phyloP scores from a whole-genome alignment of 176 grass and related monocot species.

The Thalia dealbata region DNA sequence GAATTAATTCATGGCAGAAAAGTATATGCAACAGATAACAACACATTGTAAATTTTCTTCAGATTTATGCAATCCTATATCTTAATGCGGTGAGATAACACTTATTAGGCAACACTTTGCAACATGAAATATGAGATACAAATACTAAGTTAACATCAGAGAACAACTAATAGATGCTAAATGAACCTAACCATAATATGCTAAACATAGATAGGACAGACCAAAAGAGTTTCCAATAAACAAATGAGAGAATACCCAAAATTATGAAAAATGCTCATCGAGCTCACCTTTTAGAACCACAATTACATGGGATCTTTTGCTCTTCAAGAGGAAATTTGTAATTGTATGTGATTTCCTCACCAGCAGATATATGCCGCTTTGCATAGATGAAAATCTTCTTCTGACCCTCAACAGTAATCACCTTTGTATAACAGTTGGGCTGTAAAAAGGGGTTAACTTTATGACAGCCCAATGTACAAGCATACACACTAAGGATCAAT shows the following conservation, averaged over 20 bases:
- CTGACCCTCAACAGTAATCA: slow-evolving; percentile 92
- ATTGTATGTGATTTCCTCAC: slow-evolving; percentile 95
- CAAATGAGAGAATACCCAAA: not conserved
- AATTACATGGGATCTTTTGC: slow-evolving; percentile 89
- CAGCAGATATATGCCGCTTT: slow-evolving; percentile 78
- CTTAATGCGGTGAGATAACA: too few species aligned
- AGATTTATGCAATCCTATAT: too few species aligned
- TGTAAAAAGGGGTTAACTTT: slow-evolving; percentile 22
- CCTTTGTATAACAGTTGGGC: slow-evolving; percentile 98
- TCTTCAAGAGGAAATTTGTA: slow-evolving; percentile 98
- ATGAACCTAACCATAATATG: not conserved
- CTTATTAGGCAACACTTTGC: not conserved
- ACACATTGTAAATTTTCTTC: too few species aligned
- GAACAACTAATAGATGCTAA: not conserved
- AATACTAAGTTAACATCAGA: not conserved
- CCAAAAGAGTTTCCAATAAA: not conserved
- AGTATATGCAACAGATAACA: too few species aligned
- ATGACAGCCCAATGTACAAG: not conserved
- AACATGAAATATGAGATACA: not conserved
- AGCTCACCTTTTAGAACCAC: slow-evolving; percentile 75
- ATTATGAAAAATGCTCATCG: not conserved
- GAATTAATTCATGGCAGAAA: too few species aligned
- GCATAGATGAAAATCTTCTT: slow-evolving; percentile 99
- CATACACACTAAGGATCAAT: slow-evolving; percentile 5
- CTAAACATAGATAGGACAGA: not conserved